Conservation (phyloP, 2,329 filamentous ascomycete genomes). For the Cadophora malorum region DNA sequence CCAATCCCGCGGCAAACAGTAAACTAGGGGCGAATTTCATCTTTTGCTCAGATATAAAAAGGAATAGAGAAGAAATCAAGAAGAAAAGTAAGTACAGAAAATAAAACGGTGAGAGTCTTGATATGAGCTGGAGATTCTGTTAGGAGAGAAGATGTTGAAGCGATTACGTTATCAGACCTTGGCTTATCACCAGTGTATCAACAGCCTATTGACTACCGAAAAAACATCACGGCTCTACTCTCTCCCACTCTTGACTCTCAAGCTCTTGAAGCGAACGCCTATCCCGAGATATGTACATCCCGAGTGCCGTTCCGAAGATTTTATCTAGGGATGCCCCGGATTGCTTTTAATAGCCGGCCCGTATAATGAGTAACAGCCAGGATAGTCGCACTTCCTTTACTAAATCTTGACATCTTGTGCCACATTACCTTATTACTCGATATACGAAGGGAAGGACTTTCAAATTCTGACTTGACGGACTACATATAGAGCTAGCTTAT, state of each 20-base stretch:
- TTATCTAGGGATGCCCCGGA: too few relatives aligned
- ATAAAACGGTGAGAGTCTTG: too few relatives aligned
- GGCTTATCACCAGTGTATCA: too few relatives aligned
- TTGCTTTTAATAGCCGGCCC: too few relatives aligned
- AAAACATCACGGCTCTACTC: background rate
- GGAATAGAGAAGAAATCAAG: background rate
- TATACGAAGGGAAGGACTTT: too few relatives aligned
- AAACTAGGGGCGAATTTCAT: constrained; percentile 1
- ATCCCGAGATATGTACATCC: background rate
- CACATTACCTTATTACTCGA: too few relatives aligned
- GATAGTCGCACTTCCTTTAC: too few relatives aligned
- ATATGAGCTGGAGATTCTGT: too few relatives aligned
- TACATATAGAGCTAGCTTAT: too few relatives aligned
- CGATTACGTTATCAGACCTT: background rate
- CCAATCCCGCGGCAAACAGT: background rate
- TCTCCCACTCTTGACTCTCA: background rate
- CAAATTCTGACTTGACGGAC: too few relatives aligned
- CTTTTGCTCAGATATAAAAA: background rate
- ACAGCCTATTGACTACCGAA: background rate
- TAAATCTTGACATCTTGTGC: too few relatives aligned
- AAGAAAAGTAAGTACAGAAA: background rate
- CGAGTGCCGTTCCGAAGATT: background rate
- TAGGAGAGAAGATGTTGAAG: background rate
- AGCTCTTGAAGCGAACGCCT: background rate
- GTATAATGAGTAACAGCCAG: too few relatives aligned